Percentiles rank a stretch among this genome's conserved stretches.
Conservation (phyloP, 1,284 basidiomycete genomes). For the Moesziomyces parantarcticus region DNA sequence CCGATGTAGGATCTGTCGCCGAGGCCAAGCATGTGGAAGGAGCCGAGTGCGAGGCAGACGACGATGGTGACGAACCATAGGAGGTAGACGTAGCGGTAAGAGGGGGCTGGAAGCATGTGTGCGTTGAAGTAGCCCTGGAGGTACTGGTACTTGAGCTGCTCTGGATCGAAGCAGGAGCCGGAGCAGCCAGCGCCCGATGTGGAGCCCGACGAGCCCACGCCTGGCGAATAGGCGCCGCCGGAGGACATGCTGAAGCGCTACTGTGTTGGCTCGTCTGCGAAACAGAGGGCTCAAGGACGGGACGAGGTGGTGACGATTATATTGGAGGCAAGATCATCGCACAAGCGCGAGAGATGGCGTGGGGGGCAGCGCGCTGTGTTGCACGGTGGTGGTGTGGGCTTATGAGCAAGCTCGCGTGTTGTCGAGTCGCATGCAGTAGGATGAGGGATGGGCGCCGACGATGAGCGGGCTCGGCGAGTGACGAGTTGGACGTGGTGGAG, state of each 20-base stretch:
- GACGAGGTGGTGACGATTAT: background rate
- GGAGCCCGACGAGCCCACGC: constrained; percentile 14
- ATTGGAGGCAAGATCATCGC: too few relatives aligned
- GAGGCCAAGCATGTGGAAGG: constrained; percentile 62
- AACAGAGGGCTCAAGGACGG: background rate
- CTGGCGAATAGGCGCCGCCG: constrained; percentile 34
- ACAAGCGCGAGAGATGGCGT: too few relatives aligned
- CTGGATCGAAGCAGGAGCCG: constrained; percentile 47
- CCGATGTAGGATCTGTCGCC: constrained; percentile 59
- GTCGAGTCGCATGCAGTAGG: background rate
- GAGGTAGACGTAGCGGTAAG: constrained; percentile 69
- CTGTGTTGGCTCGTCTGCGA: too few relatives aligned
- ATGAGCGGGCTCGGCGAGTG: too few relatives aligned
- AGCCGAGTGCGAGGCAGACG: constrained; percentile 60
- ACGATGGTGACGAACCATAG: constrained; percentile 67
- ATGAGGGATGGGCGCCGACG: too few relatives aligned
- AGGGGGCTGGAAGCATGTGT: constrained; percentile 68
- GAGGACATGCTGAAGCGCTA: constrained; percentile 17
- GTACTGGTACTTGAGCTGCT: constrained; percentile 55
- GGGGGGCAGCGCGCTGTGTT: too few relatives aligned
- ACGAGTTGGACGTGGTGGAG: too few relatives aligned
- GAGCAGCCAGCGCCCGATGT: constrained; percentile 34
- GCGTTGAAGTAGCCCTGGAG: constrained; percentile 66
- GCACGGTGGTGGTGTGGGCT: too few relatives aligned
- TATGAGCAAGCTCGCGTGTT: background rate